phyloP scores from a whole-genome alignment of 768 basidiomycete genomes.

The Sporobolomyces phaffii region DNA sequence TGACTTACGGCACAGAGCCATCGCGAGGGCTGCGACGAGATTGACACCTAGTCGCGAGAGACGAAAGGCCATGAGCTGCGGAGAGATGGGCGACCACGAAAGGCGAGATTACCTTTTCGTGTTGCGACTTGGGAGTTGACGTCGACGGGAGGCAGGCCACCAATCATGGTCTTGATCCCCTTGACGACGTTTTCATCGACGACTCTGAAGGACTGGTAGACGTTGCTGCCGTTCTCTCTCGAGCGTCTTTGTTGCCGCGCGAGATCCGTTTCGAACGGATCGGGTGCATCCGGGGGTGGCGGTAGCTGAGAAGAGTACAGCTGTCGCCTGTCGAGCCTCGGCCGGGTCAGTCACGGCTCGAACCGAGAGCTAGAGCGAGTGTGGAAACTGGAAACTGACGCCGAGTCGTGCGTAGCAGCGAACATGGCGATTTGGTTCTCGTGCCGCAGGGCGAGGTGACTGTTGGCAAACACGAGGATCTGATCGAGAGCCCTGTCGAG shows the following conservation, averaged over 20 bases:
- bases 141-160: conserved; percentile 31
- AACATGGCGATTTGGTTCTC: conserved; percentile 91
- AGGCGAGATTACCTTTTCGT: neutral
- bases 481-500: conserved; percentile 73
- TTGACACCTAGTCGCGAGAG: conserved; percentile 37
- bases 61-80: neutral
- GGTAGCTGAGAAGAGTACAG: conserved; percentile 30
- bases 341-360: too few relatives aligned
- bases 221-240: conserved; percentile 58
- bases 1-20: conserved; percentile 77
- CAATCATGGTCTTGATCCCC: conserved; percentile 59
- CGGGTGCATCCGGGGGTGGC: neutral
- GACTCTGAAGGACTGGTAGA: conserved; percentile 73
- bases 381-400: conserved; percentile 64
- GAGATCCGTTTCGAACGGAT: neutral
- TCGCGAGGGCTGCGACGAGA: conserved; percentile 81
- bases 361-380: too few relatives aligned
- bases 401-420: conserved; percentile 76
- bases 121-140: conserved; percentile 40
- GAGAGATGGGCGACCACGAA: neutral
- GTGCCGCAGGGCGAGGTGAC: conserved; percentile 81
- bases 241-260: neutral
- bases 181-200: conserved; percentile 64
- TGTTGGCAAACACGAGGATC: conserved; percentile 82
- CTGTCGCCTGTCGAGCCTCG: conserved; percentile 48